phyloP scores from a whole-genome alignment of 2,329 filamentous ascomycete species.

The Neonectria ditissima region DNA sequence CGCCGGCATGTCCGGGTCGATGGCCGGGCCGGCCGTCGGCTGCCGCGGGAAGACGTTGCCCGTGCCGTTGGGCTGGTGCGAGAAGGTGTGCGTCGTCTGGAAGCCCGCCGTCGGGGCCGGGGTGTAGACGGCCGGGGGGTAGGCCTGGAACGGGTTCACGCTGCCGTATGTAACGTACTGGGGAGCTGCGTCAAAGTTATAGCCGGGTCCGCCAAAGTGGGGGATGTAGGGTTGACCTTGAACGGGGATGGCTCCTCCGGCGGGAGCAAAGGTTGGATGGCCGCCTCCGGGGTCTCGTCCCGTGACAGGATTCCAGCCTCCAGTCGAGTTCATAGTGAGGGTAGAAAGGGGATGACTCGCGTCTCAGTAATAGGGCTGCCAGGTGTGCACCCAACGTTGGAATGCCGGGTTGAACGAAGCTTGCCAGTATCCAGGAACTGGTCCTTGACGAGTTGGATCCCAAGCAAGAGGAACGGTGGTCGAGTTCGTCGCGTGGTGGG shows the following conservation, averaged over 20 bases:
- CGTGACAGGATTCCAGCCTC: slow-evolving; percentile 55
- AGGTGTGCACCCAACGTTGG: slow-evolving; percentile 53
- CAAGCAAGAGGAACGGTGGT: slow-evolving; percentile 34
- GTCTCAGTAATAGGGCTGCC: slow-evolving; percentile 47
- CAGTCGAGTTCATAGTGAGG: slow-evolving; percentile 47
- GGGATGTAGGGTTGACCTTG: slow-evolving; percentile 55
- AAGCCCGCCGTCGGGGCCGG: slow-evolving; percentile 41
- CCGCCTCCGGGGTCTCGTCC: slow-evolving; percentile 52
- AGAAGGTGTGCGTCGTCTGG: slow-evolving; percentile 42
- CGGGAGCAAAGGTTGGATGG: slow-evolving; percentile 50
- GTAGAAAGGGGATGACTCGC: not conserved
- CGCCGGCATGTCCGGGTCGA: slow-evolving; percentile 61
- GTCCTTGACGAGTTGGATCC: slow-evolving; percentile 47
- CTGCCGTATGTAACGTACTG: slow-evolving; percentile 35
- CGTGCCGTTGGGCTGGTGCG: slow-evolving; percentile 54
- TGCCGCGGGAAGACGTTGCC: slow-evolving; percentile 52
- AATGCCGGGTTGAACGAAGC: slow-evolving; percentile 46
- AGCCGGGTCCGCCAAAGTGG: slow-evolving; percentile 52
- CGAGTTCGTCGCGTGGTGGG: slow-evolving; percentile 19
- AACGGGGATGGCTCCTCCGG: slow-evolving; percentile 48
- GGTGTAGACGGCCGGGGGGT: slow-evolving; percentile 23
- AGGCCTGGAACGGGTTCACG: slow-evolving; percentile 17
- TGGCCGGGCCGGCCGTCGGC: slow-evolving; percentile 56
- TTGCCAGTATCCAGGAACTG: slow-evolving; percentile 52
- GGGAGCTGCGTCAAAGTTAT: slow-evolving; percentile 46